A percentile compares a stretch with the other conserved stretches of the same genome.
Evolutionary conservation across 2,329 filamentous ascomycete genomes (phyloP).

Genomic region (Colletotrichum phormii): DNA sequence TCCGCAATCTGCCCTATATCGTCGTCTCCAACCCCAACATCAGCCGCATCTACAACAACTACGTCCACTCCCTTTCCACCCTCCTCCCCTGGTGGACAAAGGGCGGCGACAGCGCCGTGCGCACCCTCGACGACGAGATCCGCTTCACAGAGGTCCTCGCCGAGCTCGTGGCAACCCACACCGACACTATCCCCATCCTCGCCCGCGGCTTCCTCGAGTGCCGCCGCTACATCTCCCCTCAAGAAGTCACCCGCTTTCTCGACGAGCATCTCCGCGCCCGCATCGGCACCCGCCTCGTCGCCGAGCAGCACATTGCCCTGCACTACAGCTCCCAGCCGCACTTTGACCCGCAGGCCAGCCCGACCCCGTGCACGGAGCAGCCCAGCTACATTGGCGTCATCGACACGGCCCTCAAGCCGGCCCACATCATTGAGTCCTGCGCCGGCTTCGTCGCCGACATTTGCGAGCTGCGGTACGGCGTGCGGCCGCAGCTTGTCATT

Average conservation of each 20-base stretch:
- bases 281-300: constrained; percentile 93
- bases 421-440: constrained; percentile 83
- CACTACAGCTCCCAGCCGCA: constrained; percentile 80
- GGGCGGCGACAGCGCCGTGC: constrained; percentile 64
- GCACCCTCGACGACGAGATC: constrained; percentile 86
- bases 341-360: constrained; percentile 64
- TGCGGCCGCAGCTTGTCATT: constrained; percentile 82
- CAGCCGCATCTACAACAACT: constrained; percentile 94
- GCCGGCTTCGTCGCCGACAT: constrained; percentile 94
- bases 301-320: constrained; percentile 95
- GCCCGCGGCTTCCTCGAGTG: constrained; percentile 95
- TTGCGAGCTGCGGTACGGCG: constrained; percentile 94
- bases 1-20: constrained; percentile 95
- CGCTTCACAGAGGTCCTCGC: constrained; percentile 92
- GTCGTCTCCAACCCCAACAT: constrained; percentile 98
- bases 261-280: constrained; percentile 93
- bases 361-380: constrained; percentile 62
- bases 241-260: constrained; percentile 89
- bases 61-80: constrained; percentile 91
- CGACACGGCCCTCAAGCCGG: constrained; percentile 87
- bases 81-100: constrained; percentile 78
- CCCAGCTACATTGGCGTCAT: constrained; percentile 92
- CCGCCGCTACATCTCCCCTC: constrained; percentile 84
- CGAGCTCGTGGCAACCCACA: constrained; percentile 94
- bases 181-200: constrained; percentile 92